Evolutionary conservation across 371 early-diverging fungal species (phyloP).

Genomic region (Mortierella sp.): DNA sequence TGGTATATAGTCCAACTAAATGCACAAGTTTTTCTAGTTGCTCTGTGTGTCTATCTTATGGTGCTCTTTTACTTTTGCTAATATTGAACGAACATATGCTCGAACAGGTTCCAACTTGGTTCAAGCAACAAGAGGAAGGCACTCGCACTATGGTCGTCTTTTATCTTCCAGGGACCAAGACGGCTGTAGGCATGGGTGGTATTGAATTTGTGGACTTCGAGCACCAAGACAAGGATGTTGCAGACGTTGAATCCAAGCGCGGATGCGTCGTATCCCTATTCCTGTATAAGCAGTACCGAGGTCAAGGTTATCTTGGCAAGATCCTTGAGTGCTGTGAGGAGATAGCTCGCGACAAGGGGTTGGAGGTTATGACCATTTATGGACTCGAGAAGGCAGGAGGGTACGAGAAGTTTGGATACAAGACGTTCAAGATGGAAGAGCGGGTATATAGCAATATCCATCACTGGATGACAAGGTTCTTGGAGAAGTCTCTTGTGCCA

Average conservation of each 20-base stretch:
- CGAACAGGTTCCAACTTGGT: conserved; percentile 41
- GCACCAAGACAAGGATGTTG: conserved; percentile 34
- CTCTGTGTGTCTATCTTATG: too few relatives aligned
- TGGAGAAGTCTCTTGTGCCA: conserved; percentile 24
- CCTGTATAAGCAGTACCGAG: conserved; percentile 44
- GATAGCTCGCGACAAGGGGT: conserved; percentile 21
- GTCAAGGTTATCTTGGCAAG: conserved; percentile 31
- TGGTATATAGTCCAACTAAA: conserved; percentile 14
- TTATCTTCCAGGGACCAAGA: conserved; percentile 31
- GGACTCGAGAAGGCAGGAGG: conserved; percentile 29
- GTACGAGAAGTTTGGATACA: conserved; percentile 47
- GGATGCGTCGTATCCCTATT: conserved; percentile 49
- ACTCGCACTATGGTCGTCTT: conserved; percentile 39
- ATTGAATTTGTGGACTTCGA: conserved; percentile 42
- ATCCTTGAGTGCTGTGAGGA: conserved; percentile 34
- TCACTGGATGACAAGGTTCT: conserved; percentile 33
- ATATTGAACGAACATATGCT: neutral
- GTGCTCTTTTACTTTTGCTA: too few relatives aligned
- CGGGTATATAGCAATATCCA: conserved; percentile 31
- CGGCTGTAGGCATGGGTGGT: conserved; percentile 48
- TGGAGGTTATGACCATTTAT: conserved; percentile 41
- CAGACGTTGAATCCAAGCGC: conserved; percentile 34
- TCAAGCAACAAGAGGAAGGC: conserved; percentile 40
- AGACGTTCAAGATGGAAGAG: conserved; percentile 37
- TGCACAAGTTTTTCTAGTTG: too few relatives aligned